These are phyloP conservation scores for Pachysandra terminalis DNA, from an alignment of 164 flowering plant genomes.

Conservation along the genomic window DNA sequence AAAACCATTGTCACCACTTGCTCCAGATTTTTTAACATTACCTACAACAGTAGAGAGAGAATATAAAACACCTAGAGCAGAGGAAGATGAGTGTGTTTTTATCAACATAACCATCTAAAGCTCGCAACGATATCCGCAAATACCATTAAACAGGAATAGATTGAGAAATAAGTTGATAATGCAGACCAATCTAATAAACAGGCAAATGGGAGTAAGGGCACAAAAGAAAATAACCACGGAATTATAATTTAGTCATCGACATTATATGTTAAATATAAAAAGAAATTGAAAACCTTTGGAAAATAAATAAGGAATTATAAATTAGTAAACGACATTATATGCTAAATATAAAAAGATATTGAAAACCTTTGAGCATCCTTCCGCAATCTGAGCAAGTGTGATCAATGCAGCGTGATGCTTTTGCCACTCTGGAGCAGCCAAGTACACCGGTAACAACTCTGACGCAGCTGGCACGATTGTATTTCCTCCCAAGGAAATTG, in stretches of 20 bases:
- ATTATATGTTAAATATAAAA: not conserved
- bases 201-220: too few relatives aligned
- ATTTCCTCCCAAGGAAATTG: conserved; percentile 31
- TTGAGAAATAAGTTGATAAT: too few relatives aligned
- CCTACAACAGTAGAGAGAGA: conserved; percentile 14
- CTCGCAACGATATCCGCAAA: not conserved
- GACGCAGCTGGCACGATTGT: conserved; percentile 29
- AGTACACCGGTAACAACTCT: conserved; percentile 18
- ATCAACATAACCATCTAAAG: not conserved
- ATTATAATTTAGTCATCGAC: not conserved
- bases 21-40: conserved; percentile 25
- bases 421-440: conserved; percentile 33
- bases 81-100: not conserved
- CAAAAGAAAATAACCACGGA: too few relatives aligned
- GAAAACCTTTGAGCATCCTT: conserved; percentile 30
- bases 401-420: conserved; percentile 31
- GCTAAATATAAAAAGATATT: not conserved
- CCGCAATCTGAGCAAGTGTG: conserved; percentile 29
- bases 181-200: too few relatives aligned
- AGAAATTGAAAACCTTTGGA: conserved; percentile 1
- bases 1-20: conserved; percentile 26
- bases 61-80: not conserved
- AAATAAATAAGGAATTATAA: not conserved
- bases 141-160: not conserved
- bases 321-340: not conserved